phyloP scores from a whole-genome alignment of 371 early-diverging fungal genomes.

The Syncephalastrum monosporum region DNA sequence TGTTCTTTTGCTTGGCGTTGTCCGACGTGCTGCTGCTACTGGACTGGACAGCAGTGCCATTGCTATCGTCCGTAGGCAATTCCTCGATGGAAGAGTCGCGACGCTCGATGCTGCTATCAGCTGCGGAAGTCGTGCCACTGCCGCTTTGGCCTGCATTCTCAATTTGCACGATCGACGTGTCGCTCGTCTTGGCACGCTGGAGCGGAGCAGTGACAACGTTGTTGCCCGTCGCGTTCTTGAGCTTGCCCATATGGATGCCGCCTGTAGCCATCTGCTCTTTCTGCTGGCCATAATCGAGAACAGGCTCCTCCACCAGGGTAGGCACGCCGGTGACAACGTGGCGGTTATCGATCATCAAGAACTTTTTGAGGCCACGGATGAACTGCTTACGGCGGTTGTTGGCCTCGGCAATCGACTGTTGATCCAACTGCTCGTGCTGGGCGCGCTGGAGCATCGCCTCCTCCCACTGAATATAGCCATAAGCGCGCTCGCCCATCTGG shows the following conservation, averaged over 20 bases:
- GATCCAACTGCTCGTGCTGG: not conserved
- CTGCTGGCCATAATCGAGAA: conserved; percentile 32
- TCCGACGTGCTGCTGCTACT: conserved; percentile 7
- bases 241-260: conserved; percentile 8
- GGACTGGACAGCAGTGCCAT: not conserved
- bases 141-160: too few species aligned
- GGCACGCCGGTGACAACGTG: conserved; percentile 36
- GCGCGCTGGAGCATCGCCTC: conserved; percentile 23
- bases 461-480: conserved; percentile 49
- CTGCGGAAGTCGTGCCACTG: too few species aligned
- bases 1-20: conserved; percentile 10
- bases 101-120: too few species aligned
- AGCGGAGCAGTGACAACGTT: not conserved
- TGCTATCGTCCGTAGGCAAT: not conserved
- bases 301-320: conserved; percentile 40
- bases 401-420: not conserved
- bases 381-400: conserved; percentile 5
- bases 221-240: conserved; percentile 12
- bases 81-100: too few species aligned
- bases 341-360: conserved; percentile 22
- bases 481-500: conserved; percentile 72
- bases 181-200: too few species aligned
- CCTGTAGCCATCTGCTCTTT: conserved; percentile 26
- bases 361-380: conserved; percentile 16
- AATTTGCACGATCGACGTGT: too few species aligned